A percentile compares a stretch with the other conserved stretches of the same genome.
Evolutionary conservation across 2,329 filamentous ascomycete genomes (phyloP).

Genomic region (Epichloe elymi): DNA sequence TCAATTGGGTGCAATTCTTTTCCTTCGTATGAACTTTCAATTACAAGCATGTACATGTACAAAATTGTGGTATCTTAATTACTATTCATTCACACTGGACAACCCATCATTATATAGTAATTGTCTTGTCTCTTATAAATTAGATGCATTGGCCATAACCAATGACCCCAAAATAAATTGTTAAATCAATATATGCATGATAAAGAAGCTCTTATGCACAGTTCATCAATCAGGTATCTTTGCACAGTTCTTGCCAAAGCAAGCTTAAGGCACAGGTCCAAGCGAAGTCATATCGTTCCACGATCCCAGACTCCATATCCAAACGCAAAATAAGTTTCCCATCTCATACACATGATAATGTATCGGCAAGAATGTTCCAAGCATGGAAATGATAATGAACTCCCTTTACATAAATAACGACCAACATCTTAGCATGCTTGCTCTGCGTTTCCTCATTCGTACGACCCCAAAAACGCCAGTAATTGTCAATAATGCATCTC

Average conservation of each 20-base stretch:
- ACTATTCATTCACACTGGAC: too few species aligned
- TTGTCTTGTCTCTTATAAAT: too few species aligned
- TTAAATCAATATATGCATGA: too few species aligned
- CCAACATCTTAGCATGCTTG: neutral
- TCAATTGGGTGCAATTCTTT: too few species aligned
- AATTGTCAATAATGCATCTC: neutral
- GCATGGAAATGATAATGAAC: neutral
- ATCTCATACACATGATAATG: neutral
- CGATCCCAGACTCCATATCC: conserved; percentile 8
- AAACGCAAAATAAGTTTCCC: conserved; percentile 1
- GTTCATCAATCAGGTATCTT: conserved; percentile 8
- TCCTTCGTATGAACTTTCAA: too few species aligned
- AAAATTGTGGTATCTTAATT: too few species aligned
- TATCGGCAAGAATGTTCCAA: neutral
- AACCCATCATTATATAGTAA: too few species aligned
- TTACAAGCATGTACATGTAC: too few species aligned
- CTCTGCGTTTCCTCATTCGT: conserved; percentile 1
- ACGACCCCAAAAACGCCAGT: conserved; percentile 1
- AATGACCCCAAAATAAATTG: too few species aligned
- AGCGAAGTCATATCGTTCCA: neutral
- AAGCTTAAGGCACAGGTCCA: neutral
- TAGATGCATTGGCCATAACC: too few species aligned
- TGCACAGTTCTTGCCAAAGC: neutral
- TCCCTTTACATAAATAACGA: neutral
- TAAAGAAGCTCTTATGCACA: neutral